Conservation (phyloP, 1,284 basidiomycete species). For the Boletus albobrunnescens region DNA sequence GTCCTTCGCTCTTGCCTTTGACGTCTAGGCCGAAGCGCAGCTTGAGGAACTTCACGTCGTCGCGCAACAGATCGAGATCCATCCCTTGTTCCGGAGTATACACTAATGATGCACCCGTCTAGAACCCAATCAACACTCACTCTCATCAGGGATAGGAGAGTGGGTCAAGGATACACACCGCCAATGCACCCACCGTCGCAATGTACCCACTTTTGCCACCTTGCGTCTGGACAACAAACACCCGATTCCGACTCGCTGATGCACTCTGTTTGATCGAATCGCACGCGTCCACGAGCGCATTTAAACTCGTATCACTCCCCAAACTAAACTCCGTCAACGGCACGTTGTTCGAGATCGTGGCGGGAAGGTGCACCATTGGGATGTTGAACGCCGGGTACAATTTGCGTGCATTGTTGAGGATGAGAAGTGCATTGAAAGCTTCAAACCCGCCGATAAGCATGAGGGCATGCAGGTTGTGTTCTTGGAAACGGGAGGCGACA, state of each 20-base stretch:
- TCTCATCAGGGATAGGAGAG: too few relatives aligned
- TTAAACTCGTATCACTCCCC: slow-evolving; percentile 93
- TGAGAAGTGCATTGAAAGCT: slow-evolving; percentile 77
- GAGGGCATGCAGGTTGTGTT: slow-evolving; percentile 78
- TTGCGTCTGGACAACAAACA: slow-evolving; percentile 98
- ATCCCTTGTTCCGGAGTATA: slow-evolving; percentile 95
- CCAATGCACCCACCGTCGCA: slow-evolving; percentile 91
- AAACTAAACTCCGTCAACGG: slow-evolving; percentile 95
- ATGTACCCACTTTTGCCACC: slow-evolving; percentile 96
- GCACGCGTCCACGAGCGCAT: slow-evolving; percentile 95
- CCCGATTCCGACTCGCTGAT: slow-evolving; percentile 89
- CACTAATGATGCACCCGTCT: slow-evolving; percentile 89
- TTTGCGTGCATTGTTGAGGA: slow-evolving; percentile 77
- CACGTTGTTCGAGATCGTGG: slow-evolving; percentile 97
- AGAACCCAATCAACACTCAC: slow-evolving; percentile 3
- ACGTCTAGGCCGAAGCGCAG: slow-evolving; percentile 82
- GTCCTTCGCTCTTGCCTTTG: slow-evolving; percentile 88
- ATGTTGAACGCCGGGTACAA: slow-evolving; percentile 90
- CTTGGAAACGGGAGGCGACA: slow-evolving; percentile 87
- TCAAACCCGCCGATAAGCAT: slow-evolving; percentile 97
- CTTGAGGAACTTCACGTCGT: slow-evolving; percentile 89
- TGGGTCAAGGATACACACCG: slow-evolving; percentile 65
- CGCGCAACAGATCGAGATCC: slow-evolving; percentile 72
- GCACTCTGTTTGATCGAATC: slow-evolving; percentile 99
- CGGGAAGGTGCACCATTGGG: slow-evolving; percentile 89